Base-by-base conservation (phyloP, 352 stramenopile species). In the Pythium dissotocum region DNA sequence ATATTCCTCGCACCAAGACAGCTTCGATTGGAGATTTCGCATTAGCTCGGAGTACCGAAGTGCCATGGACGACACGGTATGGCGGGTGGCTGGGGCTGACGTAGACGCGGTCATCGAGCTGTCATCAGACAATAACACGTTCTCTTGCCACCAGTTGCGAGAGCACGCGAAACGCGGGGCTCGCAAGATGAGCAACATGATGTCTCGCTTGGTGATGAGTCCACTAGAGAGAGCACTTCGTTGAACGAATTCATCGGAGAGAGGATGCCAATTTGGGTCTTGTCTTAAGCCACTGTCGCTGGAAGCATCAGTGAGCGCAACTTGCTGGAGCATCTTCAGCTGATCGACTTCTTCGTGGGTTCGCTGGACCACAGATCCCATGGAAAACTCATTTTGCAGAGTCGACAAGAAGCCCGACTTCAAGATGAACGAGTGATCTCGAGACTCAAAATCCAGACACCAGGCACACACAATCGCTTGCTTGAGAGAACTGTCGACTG, bases 361-460 rank as follows among this genome's bases (percentile, higher is more conserved):
- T 24, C 49, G 54, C 30, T 65, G 70, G 26, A 64, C 82, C 68
- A 89, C 70, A 4, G 85, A 83, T 14, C 79, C 75, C 48, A 95
- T 81, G 0, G 87, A 95, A 49, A 93, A 94, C 13, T 91, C 71
- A 28, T 89, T 81, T 55, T 93, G 84, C 2, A 95, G 44, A 2
- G 79, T 87, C 9, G 77, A 80, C 35, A 96, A 42, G n/a, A 96
- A 89, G 10, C 84, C 87, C 8, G 78, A 83, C 53, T 93, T 89
- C 28, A 96, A 69, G 38, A 96, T 69, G 49, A 90, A 94, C 28
- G 85, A 78, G 51, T 96, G 88, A 61, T 96, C 88, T 21, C 80
- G 78, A 2, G 87, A 75, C 62, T 96, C 88, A 46, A 95, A 96
- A 61, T 96, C 88, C 55, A 96, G 61, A 62, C 77, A 85, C 85